Evolutionary conservation across 768 basidiomycete genomes (phyloP).

Genomic region (Suillus discolor): DNA sequence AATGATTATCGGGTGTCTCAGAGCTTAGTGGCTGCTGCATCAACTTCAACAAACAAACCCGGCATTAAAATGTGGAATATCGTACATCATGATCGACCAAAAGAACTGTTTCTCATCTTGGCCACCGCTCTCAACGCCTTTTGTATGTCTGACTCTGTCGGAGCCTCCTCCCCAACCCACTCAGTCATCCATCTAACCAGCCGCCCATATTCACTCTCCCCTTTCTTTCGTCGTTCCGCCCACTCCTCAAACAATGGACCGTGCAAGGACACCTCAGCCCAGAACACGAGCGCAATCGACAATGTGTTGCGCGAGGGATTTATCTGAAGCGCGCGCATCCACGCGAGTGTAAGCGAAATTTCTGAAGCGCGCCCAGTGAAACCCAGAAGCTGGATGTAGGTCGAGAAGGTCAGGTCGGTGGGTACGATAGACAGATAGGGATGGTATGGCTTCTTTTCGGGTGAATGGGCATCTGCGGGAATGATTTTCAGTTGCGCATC

Average conservation of each 20-base stretch:
- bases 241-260: constrained; percentile 58
- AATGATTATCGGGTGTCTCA: neutral
- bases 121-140: constrained; percentile 26
- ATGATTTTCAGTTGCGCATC: neutral
- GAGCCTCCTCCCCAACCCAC: constrained; percentile 59
- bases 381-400: constrained; percentile 66
- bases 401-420: constrained; percentile 52
- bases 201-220: constrained; percentile 43
- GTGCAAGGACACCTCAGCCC: constrained; percentile 68
- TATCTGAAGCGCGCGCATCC: constrained; percentile 69
- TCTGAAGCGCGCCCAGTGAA: constrained; percentile 50
- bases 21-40: neutral
- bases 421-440: constrained; percentile 47
- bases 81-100: constrained; percentile 15
- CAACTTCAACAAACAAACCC: neutral
- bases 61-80: neutral
- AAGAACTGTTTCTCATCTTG: constrained; percentile 30
- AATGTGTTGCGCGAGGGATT: constrained; percentile 57
- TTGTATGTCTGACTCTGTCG: constrained; percentile 42
- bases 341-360: constrained; percentile 67
- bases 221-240: constrained; percentile 37
- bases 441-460: constrained; percentile 13
- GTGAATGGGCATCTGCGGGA: neutral
- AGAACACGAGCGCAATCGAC: constrained; percentile 64
- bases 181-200: constrained; percentile 54